These are phyloP conservation scores for Dactylellina sp. DNA, from an alignment of 2,329 filamentous ascomycete species.

Conservation along the genomic window DNA sequence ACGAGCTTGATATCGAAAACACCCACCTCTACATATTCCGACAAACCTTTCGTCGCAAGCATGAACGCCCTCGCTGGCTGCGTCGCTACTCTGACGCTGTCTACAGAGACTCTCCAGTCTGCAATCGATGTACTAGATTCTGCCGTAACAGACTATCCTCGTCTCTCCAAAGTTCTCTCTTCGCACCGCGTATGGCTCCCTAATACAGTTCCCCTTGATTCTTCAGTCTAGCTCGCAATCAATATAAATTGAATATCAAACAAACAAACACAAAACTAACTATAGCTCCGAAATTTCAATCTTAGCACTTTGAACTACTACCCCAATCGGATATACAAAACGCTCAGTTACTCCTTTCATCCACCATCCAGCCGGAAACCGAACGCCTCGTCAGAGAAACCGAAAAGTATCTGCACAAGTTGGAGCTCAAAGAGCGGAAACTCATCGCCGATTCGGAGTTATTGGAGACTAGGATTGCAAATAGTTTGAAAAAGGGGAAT, in stretches of 20 bases:
- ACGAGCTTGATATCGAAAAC: slow-evolving; percentile 8
- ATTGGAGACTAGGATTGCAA: slow-evolving; percentile 73
- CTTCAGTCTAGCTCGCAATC: too few species aligned
- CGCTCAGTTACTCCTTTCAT: slow-evolving; percentile 84
- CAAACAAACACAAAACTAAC: slow-evolving; percentile 1
- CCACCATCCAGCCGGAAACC: slow-evolving; percentile 90
- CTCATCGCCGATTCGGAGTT: slow-evolving; percentile 85
- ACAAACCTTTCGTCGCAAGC: slow-evolving; percentile 9
- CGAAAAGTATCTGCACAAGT: slow-evolving; percentile 83
- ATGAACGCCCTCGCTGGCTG: slow-evolving; percentile 64
- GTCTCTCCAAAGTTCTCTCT: slow-evolving; percentile 70
- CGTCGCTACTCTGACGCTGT: slow-evolving; percentile 71
- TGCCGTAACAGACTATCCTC: slow-evolving; percentile 68
- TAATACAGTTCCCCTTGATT: too few species aligned
- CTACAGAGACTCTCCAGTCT: slow-evolving; percentile 72
- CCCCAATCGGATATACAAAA: slow-evolving; percentile 83
- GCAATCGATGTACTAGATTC: slow-evolving; percentile 70
- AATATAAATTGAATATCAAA: too few species aligned
- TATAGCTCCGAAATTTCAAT: too few species aligned
- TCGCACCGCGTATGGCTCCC: slow-evolving; percentile 71
- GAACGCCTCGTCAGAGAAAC: slow-evolving; percentile 81
- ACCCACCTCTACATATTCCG: not conserved
- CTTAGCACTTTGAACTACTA: slow-evolving; percentile 96
- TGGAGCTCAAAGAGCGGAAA: slow-evolving; percentile 83
- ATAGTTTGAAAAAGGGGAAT: slow-evolving; percentile 60